Conservation (phyloP, 495 filamentous ascomycete genomes). For the Friedmanniomyces simplex region DNA sequence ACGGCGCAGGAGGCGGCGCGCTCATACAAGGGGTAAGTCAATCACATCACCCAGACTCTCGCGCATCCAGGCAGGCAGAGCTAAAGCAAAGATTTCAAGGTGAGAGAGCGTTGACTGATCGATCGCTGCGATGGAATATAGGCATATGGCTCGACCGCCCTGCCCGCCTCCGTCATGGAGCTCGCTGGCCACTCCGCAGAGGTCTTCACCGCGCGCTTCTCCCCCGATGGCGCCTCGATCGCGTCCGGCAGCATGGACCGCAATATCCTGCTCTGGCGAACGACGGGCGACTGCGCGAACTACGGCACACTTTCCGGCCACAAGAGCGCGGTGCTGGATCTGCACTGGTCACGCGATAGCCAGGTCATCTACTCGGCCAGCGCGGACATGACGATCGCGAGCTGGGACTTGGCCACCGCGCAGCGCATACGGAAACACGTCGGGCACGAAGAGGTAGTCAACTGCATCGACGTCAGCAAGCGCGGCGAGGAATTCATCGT, state of each 20-base stretch:
- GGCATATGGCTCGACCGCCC: constrained; percentile 56
- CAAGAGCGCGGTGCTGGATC: constrained; percentile 77
- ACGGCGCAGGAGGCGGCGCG: constrained; percentile 60
- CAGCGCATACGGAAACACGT: constrained; percentile 79
- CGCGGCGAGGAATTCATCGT: constrained; percentile 82
- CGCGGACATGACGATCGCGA: constrained; percentile 81
- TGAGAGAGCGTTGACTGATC: constrained; percentile 17
- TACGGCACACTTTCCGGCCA: constrained; percentile 81
- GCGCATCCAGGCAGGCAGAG: constrained; percentile 7
- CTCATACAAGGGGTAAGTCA: constrained; percentile 72
- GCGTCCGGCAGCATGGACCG: constrained; percentile 95
- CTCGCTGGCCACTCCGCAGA: constrained; percentile 65
- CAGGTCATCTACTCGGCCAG: constrained; percentile 85
- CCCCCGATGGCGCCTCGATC: constrained; percentile 74
- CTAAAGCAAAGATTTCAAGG: constrained; percentile 18
- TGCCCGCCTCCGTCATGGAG: constrained; percentile 93
- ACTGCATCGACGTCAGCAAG: constrained; percentile 74
- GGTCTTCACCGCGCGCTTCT: constrained; percentile 80
- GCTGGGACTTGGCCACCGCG: constrained; percentile 88
- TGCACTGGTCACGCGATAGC: constrained; percentile 95
- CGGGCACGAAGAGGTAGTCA: constrained; percentile 90
- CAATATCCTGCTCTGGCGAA: constrained; percentile 84
- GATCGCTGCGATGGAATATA: constrained; percentile 34
- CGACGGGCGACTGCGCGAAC: constrained; percentile 85
- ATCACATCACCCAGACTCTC: not conserved